These are phyloP conservation scores for Linderniella brevidens DNA, from an alignment of 257 asterid genomes.

Conservation along the genomic window DNA sequence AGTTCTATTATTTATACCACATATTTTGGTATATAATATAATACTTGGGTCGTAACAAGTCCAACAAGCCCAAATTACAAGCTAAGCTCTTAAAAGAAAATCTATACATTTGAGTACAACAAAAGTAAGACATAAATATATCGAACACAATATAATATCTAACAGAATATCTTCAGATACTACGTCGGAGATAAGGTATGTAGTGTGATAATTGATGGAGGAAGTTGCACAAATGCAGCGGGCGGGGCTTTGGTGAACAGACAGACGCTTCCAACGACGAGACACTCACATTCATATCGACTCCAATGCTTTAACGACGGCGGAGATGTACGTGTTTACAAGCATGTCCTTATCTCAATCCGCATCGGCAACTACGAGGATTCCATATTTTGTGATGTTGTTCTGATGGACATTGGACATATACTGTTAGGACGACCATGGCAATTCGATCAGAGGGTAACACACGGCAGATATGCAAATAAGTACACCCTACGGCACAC, in stretches of 20 bases:
- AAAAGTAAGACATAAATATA: no score
- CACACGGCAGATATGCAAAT: not conserved
- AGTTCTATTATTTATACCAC: no score
- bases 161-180: not conserved
- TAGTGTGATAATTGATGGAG: slow-evolving; percentile 1
- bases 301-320: not conserved
- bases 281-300: not conserved
- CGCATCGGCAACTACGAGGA: not conserved
- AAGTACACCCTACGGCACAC: not conserved
- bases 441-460: not conserved
- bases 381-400: not conserved
- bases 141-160: no score
- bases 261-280: not conserved
- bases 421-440: not conserved
- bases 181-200: not conserved
- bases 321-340: not conserved
- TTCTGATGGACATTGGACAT: not conserved
- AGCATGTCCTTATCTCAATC: not conserved
- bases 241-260: not conserved
- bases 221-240: not conserved
- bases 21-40: no score
- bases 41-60: no score
- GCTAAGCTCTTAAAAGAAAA: no score
- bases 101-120: no score
- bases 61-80: no score